Percentiles rank a stretch among this genome's conserved stretches.
Conservation (phyloP, 202 grass and related monocot genomes). For the Zizania palustris region DNA sequence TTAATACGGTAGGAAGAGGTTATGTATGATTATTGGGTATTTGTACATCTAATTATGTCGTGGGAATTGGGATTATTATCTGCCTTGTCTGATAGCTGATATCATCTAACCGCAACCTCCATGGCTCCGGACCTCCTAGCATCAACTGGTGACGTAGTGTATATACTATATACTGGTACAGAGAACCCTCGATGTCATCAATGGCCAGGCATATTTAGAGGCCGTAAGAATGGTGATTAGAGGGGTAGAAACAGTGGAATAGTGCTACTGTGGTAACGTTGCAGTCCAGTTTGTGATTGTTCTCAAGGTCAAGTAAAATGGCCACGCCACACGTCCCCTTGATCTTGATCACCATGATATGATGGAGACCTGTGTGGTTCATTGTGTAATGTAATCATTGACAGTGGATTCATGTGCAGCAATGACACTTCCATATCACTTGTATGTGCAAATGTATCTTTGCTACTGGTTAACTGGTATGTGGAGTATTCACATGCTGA, state of each 20-base stretch:
- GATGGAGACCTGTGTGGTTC: background rate
- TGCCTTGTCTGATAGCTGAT: background rate
- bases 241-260: background rate
- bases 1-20: background rate
- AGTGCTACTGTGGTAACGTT: background rate
- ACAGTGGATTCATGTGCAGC: background rate
- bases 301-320: background rate
- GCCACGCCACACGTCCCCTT: too few species aligned
- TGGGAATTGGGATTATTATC: background rate
- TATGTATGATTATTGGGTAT: too few species aligned
- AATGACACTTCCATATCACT: background rate
- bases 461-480: background rate
- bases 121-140: background rate
- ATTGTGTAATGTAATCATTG: background rate
- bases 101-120: background rate
- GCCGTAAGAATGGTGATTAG: background rate
- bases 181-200: background rate
- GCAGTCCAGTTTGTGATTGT: background rate
- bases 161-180: background rate
- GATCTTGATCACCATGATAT: background rate
- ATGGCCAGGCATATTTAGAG: background rate
- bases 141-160: background rate
- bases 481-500: too few species aligned
- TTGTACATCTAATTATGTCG: background rate
- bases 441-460: background rate